Base-by-base conservation (phyloP, 192 early-diverging fungal genomes). In the Gaertneriomyces semiglobifer region DNA sequence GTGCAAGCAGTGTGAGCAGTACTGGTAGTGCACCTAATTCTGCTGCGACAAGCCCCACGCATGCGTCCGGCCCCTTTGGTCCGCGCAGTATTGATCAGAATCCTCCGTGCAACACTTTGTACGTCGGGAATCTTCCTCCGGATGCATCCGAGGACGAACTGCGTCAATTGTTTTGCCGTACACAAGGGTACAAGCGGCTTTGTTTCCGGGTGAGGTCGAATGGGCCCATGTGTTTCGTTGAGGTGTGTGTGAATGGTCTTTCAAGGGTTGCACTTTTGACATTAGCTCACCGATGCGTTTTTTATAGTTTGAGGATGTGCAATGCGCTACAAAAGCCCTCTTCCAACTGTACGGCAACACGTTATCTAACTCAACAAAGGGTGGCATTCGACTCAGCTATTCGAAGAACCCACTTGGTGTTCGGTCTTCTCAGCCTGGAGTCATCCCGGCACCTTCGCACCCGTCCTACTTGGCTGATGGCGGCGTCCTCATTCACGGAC, bases 211-310 rank as follows among this genome's bases (percentile, higher is more conserved):
- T 81, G 44, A 90, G 95, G 66, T 84, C 90, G 41, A 93, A 93
- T 69, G 96, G 96, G 0, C 96, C 94, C 11, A 96, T 98, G 91
- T 96, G 95, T 77, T 98, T 98, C 90, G 94, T 98, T 42, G 96
- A 98, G 76, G 81, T 83, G 72, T 41, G 69, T 47, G 7, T 12
- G 18, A 52, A 6, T 70, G 40, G 25, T 33, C 25, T 33, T 33
- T 33, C 2, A 33, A 33, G 25, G 1, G 33, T 39, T 18, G 14
- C 3, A n/a, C 0, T 6, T 40, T n/a, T 47, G 25, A 33, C 25
- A 33, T 33, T 33, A 33, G 25, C 25, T 33, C 25, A 33, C 25
- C 2, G 25, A 33, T 33, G 25, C 25, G 25, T 25, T 60, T 25
- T 59, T 56, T 33, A 0, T 54, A 83, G 83, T 98, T 98, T 88